These are phyloP conservation scores for Graphiopsis chlorocephala DNA, from an alignment of 2,329 filamentous ascomycete species.

Conservation along the genomic window DNA sequence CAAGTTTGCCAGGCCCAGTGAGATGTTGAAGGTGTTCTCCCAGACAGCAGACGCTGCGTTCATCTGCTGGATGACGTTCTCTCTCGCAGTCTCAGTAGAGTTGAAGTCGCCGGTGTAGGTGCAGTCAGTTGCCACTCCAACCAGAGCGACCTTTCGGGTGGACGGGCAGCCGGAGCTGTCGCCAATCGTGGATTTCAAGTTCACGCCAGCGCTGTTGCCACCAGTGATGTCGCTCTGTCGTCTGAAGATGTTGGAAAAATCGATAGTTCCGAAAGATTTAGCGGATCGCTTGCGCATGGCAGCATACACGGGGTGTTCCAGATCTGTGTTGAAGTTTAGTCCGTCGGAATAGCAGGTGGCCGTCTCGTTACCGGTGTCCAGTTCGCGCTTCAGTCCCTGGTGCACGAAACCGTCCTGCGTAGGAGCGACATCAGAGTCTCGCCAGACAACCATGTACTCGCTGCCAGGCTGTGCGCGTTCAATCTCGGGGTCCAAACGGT, in stretches of 20 bases:
- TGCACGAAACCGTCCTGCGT: constrained; percentile 41
- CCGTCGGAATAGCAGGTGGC: constrained; percentile 66
- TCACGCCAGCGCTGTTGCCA: constrained; percentile 76
- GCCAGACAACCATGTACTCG: constrained; percentile 86
- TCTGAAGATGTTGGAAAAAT: constrained; percentile 65
- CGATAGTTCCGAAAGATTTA: constrained; percentile 58
- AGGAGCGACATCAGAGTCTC: constrained; percentile 75
- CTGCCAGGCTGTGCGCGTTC: constrained; percentile 50
- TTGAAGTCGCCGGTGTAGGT: constrained; percentile 75
- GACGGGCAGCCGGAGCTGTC: constrained; percentile 79
- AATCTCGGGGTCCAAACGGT: constrained; percentile 67
- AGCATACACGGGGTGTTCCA: constrained; percentile 64
- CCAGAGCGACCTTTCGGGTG: constrained; percentile 85
- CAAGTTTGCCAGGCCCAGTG: constrained; percentile 82
- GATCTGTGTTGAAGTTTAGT: constrained; percentile 75
- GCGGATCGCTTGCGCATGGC: constrained; percentile 54
- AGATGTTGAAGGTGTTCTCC: constrained; percentile 91
- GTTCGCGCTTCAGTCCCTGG: constrained; percentile 57
- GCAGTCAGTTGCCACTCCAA: constrained; percentile 92
- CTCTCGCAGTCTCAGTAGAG: constrained; percentile 59
- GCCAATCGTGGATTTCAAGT: constrained; percentile 76
- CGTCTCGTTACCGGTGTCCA: constrained; percentile 17
- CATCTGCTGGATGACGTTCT: constrained; percentile 78
- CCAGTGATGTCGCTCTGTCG: constrained; percentile 65
- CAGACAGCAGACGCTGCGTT: constrained; percentile 85